Conservation (phyloP, 495 filamentous ascomycete species). For the Penicillium bialowiezense region DNA sequence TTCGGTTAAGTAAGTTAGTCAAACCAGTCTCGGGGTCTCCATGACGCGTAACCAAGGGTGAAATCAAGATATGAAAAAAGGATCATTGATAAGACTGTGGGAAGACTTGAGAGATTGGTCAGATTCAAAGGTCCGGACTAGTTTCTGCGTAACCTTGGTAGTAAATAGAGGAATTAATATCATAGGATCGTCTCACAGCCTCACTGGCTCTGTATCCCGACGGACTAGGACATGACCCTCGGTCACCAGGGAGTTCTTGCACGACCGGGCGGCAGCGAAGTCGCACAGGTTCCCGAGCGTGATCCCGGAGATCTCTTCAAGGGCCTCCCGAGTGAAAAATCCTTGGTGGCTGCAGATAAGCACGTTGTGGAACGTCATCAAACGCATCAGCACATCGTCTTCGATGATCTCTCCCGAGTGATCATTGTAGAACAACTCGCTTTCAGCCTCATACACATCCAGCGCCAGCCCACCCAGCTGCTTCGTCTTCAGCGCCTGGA, state of each 20-base stretch:
- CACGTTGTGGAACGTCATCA: constrained; percentile 70
- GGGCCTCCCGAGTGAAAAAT: constrained; percentile 66
- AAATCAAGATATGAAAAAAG: too few species aligned
- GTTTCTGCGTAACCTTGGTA: too few species aligned
- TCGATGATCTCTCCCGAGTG: constrained; percentile 65
- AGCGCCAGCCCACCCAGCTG: constrained; percentile 70
- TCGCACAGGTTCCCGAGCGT: constrained; percentile 54
- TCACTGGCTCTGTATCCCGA: constrained; percentile 31
- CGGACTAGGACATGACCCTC: constrained; percentile 33
- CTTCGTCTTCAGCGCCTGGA: constrained; percentile 57
- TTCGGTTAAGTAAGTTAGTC: not conserved
- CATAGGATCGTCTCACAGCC: constrained; percentile 20
- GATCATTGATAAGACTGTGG: too few species aligned
- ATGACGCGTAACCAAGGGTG: too few species aligned
- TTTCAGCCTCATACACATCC: constrained; percentile 85
- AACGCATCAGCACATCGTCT: constrained; percentile 64
- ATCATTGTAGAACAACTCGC: constrained; percentile 60
- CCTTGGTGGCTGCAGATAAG: constrained; percentile 67
- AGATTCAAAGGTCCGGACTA: too few species aligned
- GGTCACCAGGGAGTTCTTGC: constrained; percentile 33
- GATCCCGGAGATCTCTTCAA: constrained; percentile 61
- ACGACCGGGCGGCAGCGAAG: constrained; percentile 21
- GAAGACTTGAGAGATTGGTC: too few species aligned
- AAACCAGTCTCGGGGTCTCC: too few species aligned
- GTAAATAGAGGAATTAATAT: too few species aligned